Conservation (phyloP, 176 grass and related monocot species). For the Poa annua region DNA sequence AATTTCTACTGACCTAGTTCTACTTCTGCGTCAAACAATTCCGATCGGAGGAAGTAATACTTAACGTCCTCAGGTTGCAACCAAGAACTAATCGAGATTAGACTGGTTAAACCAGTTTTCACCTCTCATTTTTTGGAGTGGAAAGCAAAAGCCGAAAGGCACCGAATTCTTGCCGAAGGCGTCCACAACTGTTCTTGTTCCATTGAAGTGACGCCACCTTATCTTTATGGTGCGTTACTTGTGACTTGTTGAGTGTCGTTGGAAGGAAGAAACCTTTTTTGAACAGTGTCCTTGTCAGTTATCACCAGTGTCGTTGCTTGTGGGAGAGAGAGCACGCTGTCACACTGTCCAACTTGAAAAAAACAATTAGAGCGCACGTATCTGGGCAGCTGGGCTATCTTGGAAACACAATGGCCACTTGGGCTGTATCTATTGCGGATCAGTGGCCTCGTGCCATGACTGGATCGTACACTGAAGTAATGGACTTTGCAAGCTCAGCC, state of each 20-base stretch:
- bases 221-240: neutral
- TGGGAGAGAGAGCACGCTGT: neutral
- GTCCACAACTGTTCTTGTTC: neutral
- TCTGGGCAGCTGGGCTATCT: neutral
- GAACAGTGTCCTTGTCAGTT: neutral
- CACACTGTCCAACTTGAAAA: neutral
- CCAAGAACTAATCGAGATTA: neutral
- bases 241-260: neutral
- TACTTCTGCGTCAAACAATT: too few relatives aligned
- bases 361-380: neutral
- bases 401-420: neutral
- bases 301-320: neutral
- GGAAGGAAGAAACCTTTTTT: neutral
- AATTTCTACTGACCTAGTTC: too few relatives aligned
- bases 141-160: constrained; percentile 16
- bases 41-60: too few relatives aligned
- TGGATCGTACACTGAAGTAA: neutral
- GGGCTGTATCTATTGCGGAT: neutral
- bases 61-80: constrained; percentile 4
- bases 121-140: neutral
- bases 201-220: neutral
- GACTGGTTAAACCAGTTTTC: neutral
- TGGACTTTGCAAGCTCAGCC: neutral
- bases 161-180: too few relatives aligned
- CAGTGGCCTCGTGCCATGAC: neutral